A percentile compares a stretch with the other conserved stretches of the same genome.
Evolutionary conservation across 2,329 filamentous ascomycete species (phyloP).

Genomic region (Gnomoniopsis smithogilvyi): DNA sequence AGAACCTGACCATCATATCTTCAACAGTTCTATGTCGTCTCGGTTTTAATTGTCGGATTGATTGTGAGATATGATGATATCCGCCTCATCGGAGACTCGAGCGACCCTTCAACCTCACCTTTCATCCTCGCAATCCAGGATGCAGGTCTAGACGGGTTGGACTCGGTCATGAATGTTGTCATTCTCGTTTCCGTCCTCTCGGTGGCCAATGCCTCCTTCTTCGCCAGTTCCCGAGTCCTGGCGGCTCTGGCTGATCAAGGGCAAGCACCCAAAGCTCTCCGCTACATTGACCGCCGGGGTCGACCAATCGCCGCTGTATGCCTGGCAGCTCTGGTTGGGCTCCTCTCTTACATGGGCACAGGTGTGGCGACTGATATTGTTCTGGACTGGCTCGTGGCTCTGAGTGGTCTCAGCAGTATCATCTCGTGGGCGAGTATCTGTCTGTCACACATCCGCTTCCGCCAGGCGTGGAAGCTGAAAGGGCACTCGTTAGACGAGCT

Average conservation of each 20-base stretch:
- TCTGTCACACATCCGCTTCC: constrained; percentile 89
- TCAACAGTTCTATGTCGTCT: constrained; percentile 78
- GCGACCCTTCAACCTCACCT: constrained; percentile 47
- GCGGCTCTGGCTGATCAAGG: constrained; percentile 85
- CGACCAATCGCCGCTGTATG: constrained; percentile 73
- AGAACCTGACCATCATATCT: neutral
- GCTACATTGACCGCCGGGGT: constrained; percentile 79
- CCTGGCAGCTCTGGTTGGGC: constrained; percentile 63
- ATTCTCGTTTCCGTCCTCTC: constrained; percentile 88
- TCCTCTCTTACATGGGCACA: constrained; percentile 75
- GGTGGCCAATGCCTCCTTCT: constrained; percentile 88
- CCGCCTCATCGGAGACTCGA: constrained; percentile 55
- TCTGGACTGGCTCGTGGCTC: constrained; percentile 75
- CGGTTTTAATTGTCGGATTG: constrained; percentile 75
- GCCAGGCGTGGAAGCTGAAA: constrained; percentile 66
- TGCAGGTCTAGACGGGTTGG: constrained; percentile 75
- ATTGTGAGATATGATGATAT: constrained; percentile 71
- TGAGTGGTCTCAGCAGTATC: constrained; percentile 69
- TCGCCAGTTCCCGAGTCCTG: constrained; percentile 85
- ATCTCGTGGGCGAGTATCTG: constrained; percentile 86
- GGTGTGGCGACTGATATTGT: constrained; percentile 56
- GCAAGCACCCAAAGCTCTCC: constrained; percentile 73
- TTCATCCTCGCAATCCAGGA: constrained; percentile 91
- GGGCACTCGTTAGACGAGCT: constrained; percentile 73
- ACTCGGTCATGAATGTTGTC: constrained; percentile 90